Base-by-base conservation (phyloP, 1,284 basidiomycete genomes). In the Taiwanofungus camphoratus region DNA sequence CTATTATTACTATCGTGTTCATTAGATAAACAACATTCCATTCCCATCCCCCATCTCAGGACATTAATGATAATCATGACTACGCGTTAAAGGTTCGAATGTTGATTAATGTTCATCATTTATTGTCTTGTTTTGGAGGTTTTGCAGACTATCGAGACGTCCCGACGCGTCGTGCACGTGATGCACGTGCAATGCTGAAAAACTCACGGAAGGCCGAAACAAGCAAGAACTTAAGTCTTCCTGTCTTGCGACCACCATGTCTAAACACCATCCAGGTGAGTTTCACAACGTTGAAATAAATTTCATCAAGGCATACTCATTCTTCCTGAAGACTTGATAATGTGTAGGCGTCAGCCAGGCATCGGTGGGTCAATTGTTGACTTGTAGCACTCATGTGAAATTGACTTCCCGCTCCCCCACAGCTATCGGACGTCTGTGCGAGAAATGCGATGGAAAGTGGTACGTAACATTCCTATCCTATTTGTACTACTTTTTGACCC, bases 361-460 rank as follows among this genome's bases (percentile, higher is more conserved):
- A 95, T 97, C 47, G 91, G 91, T 89, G 54, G 55, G 86, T 73
- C 2, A 23, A 15, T 18, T 13, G 27, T 29, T 15, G 6, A 9
- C 12, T 33, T 36, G 15, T 5, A 35, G 22, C 6, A 7, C 11
- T 6, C n/a, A 18, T 8, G 12, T 33, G 13, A 18, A 24, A 33
- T 24, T 22, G 15, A 39, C 24, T 37, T 20, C 30, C 27, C 15
- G 33, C 12, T 3, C 29, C 6, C 36, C 5, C 29, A 5, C 49
- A 93, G 92, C 95, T 36, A 94, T 98, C 54, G 96, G 96, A 21
- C 86, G 96, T 57, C 76, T 97, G 41, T 99, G 96, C 66, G 96
- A 99, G 68, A 98, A 98, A 65, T 97, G 94, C 60, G 96, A 99
- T 63, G 96, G 96, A 41, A 98, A 98, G 80, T 99, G 95, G 94